Evolutionary conservation across 2,329 filamentous ascomycete genomes (phyloP).

Genomic region (Epichloe gansuensis): DNA sequence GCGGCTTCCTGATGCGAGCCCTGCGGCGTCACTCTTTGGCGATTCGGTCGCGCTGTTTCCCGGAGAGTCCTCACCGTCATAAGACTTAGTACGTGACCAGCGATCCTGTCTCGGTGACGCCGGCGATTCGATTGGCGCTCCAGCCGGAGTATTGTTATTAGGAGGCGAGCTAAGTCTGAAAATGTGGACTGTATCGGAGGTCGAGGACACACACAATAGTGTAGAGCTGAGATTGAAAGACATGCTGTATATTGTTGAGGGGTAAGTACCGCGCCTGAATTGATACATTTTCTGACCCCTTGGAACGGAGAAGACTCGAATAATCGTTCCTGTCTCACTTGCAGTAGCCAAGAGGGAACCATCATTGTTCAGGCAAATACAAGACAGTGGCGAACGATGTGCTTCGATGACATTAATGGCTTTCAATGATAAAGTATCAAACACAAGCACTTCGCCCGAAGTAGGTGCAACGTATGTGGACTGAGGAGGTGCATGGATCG

Average conservation of each 20-base stretch:
- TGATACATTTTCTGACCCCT: slow-evolving; percentile 88
- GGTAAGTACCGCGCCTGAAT: slow-evolving; percentile 89
- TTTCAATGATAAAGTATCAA: slow-evolving; percentile 78
- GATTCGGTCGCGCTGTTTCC: slow-evolving; percentile 38
- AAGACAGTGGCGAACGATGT: slow-evolving; percentile 81
- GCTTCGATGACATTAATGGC: slow-evolving; percentile 93
- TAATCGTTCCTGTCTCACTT: slow-evolving; percentile 94
- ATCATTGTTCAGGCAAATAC: slow-evolving; percentile 82
- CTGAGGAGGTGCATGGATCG: slow-evolving; percentile 72
- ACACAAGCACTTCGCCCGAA: slow-evolving; percentile 84
- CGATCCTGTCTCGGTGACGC: slow-evolving; percentile 34
- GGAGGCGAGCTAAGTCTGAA: slow-evolving; percentile 60
- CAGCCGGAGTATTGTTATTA: slow-evolving; percentile 22
- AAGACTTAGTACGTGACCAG: slow-evolving; percentile 39
- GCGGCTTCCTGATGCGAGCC: slow-evolving; percentile 18
- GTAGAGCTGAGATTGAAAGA: slow-evolving; percentile 94
- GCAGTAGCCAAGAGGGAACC: slow-evolving; percentile 86
- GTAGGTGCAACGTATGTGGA: slow-evolving; percentile 71
- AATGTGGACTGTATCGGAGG: slow-evolving; percentile 91
- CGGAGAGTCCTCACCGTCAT: slow-evolving; percentile 31
- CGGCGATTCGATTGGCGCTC: slow-evolving; percentile 25
- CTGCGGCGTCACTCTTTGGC: slow-evolving; percentile 34
- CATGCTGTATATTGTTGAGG: slow-evolving; percentile 95
- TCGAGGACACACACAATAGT: slow-evolving; percentile 86
- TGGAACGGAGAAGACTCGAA: slow-evolving; percentile 87